Evolutionary conservation across 2,329 filamentous ascomycete genomes (phyloP).

Genomic region (Verticillium zaregamsianum): DNA sequence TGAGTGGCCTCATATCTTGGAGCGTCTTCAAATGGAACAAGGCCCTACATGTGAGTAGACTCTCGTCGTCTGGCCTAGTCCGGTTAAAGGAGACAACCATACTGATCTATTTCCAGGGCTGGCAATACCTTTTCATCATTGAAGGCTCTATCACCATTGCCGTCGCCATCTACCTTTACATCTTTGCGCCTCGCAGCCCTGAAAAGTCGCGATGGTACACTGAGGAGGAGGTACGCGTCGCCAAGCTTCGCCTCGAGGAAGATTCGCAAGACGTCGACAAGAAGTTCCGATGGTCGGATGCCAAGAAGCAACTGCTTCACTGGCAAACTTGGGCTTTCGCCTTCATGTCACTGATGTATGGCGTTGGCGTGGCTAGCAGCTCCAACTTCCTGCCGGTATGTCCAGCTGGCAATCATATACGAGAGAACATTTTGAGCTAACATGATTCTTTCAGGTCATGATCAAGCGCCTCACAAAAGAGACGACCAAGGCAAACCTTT

Average conservation of each 20-base stretch:
- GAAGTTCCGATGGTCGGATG: conserved; percentile 17
- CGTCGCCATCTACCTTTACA: conserved; percentile 14
- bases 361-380: conserved; percentile 18
- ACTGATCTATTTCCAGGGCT: conserved; percentile 11
- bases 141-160: conserved; percentile 19
- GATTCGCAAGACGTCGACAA: conserved; percentile 16
- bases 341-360: conserved; percentile 19
- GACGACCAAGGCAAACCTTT: conserved; percentile 21
- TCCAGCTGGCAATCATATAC: background rate
- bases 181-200: conserved; percentile 16
- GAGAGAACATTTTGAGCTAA: too few species aligned
- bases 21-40: conserved; percentile 19
- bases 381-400: conserved; percentile 17
- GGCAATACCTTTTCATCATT: conserved; percentile 22
- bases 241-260: conserved; percentile 18
- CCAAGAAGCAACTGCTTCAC: conserved; percentile 15
- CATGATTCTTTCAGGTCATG: conserved; percentile 32
- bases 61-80: too few species aligned
- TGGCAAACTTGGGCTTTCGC: conserved; percentile 19
- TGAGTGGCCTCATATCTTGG: conserved; percentile 20
- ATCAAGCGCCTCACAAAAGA: conserved; percentile 29
- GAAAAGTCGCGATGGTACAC: conserved; percentile 17
- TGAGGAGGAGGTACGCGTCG: conserved; percentile 18
- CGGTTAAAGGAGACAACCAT: background rate
- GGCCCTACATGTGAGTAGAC: conserved; percentile 8